Percentiles rank a stretch among this genome's conserved stretches.
phyloP scores from a whole-genome alignment of 768 basidiomycete species.

The Boletus bicolor region DNA sequence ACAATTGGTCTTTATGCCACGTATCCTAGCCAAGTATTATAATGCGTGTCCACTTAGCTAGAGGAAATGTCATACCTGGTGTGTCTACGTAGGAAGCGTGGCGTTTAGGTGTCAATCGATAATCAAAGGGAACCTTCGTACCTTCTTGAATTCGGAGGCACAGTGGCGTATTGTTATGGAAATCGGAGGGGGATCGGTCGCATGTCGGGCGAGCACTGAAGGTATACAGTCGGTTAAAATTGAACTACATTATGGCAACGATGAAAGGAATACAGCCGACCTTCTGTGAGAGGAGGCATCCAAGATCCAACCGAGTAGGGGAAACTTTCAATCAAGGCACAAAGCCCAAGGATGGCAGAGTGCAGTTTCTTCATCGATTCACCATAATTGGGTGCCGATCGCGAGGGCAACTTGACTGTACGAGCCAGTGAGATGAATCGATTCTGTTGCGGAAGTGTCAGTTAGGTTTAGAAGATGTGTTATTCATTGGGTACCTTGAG shows the following conservation, averaged over 20 bases:
- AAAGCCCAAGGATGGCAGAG: conserved; percentile 91
- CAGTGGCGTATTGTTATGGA: conserved; percentile 85
- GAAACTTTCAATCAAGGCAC: conserved; percentile 89
- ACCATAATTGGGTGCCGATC: conserved; percentile 70
- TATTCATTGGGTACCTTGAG: conserved; percentile 56
- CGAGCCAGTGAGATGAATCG: conserved; percentile 70
- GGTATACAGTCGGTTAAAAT: neutral
- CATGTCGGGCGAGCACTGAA: conserved; percentile 70
- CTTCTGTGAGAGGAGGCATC: conserved; percentile 81
- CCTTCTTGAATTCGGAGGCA: conserved; percentile 85
- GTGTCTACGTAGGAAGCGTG: conserved; percentile 42
- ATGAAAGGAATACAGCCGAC: conserved; percentile 34
- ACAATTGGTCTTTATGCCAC: conserved; percentile 85
- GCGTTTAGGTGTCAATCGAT: conserved; percentile 1
- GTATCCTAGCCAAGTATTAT: conserved; percentile 58
- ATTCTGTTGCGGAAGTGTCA: conserved; percentile 45
- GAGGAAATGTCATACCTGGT: conserved; percentile 44
- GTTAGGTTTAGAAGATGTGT: neutral
- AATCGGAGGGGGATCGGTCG: conserved; percentile 85
- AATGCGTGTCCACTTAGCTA: conserved; percentile 1
- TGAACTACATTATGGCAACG: neutral
- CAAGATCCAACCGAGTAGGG: conserved; percentile 95
- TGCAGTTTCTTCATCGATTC: conserved; percentile 72
- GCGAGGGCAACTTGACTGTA: conserved; percentile 60
- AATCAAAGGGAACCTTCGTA: conserved; percentile 29